phyloP scores from a whole-genome alignment of 2,329 filamentous ascomycete species.

The Alternaria postmessia region DNA sequence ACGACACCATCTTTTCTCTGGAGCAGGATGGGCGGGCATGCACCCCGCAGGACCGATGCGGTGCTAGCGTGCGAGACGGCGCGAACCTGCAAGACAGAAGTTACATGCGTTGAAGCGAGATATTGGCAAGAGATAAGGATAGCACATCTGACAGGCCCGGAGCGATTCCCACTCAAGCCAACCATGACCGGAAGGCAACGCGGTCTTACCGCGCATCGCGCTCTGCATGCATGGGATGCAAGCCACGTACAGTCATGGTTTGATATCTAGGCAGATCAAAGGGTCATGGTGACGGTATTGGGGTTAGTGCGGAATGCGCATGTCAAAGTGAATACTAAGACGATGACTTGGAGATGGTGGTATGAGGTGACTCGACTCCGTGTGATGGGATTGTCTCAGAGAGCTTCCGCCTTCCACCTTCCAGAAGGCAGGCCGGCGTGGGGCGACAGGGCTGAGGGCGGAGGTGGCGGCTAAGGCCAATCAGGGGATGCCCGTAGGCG shows the following conservation, averaged over 20 bases:
- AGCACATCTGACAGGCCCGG: slow-evolving; percentile 13
- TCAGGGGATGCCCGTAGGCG: slow-evolving; percentile 19
- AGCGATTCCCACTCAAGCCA: neutral
- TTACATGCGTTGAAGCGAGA: slow-evolving; percentile 10
- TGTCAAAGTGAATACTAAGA: neutral
- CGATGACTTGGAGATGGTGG: neutral
- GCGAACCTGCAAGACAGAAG: slow-evolving; percentile 9
- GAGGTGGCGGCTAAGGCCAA: slow-evolving; percentile 23
- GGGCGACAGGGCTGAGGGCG: slow-evolving; percentile 25
- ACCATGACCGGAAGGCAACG: neutral
- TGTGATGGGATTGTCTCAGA: too few species aligned
- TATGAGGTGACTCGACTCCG: neutral
- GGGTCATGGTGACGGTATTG: neutral
- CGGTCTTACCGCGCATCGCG: slow-evolving; percentile 1
- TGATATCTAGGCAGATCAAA: neutral
- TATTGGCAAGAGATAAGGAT: slow-evolving; percentile 17
- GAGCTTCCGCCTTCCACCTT: slow-evolving; percentile 2
- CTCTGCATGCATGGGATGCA: neutral
- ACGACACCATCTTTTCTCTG: neutral
- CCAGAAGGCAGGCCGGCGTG: slow-evolving; percentile 20
- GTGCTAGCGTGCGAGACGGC: slow-evolving; percentile 5
- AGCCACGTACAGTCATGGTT: slow-evolving; percentile 6
- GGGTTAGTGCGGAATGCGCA: neutral
- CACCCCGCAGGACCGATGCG: slow-evolving; percentile 26
- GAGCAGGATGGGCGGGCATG: slow-evolving; percentile 14